These are phyloP conservation scores for Fusarium sterilihyphosum DNA, from an alignment of 2,329 filamentous ascomycete genomes.

Conservation along the genomic window DNA sequence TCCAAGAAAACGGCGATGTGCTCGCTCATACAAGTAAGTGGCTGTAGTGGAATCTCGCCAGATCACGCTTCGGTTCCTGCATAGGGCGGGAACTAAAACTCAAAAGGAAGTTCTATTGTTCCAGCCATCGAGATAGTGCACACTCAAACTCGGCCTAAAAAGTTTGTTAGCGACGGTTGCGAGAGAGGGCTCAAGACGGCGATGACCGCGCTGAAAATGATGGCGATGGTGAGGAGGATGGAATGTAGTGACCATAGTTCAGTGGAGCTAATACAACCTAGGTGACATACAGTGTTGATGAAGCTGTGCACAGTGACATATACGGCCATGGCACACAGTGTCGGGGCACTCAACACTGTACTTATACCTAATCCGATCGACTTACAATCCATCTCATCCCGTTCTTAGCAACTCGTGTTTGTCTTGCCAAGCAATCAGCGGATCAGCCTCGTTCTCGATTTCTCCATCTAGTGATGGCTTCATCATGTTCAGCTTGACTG, in stretches of 20 bases:
- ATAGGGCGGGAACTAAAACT: not conserved
- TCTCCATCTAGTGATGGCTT: not conserved
- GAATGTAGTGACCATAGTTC: slow-evolving; percentile 24
- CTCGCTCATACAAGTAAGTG: not conserved
- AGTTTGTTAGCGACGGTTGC: not conserved
- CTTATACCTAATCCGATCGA: not conserved
- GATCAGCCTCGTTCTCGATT: slow-evolving; percentile 7
- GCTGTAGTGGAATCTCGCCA: not conserved
- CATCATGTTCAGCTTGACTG: not conserved
- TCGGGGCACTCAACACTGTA: fast-evolving
- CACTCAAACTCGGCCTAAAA: not conserved
- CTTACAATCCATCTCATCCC: slow-evolving; percentile 5
- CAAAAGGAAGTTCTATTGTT: not conserved
- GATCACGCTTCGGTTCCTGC: not conserved
- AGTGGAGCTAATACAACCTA: not conserved
- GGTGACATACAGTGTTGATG: not conserved
- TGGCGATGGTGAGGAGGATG: slow-evolving; percentile 7
- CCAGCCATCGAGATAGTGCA: not conserved
- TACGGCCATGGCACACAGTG: fast-evolving
- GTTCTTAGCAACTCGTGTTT: slow-evolving; percentile 5
- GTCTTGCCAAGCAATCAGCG: slow-evolving; percentile 3
- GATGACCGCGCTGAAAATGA: slow-evolving; percentile 2
- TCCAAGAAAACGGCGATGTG: not conserved
- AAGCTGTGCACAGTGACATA: fast-evolving
- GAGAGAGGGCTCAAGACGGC: not conserved